phyloP scores from a whole-genome alignment of 2,329 filamentous ascomycete species.

The Aspergillus sp. region DNA sequence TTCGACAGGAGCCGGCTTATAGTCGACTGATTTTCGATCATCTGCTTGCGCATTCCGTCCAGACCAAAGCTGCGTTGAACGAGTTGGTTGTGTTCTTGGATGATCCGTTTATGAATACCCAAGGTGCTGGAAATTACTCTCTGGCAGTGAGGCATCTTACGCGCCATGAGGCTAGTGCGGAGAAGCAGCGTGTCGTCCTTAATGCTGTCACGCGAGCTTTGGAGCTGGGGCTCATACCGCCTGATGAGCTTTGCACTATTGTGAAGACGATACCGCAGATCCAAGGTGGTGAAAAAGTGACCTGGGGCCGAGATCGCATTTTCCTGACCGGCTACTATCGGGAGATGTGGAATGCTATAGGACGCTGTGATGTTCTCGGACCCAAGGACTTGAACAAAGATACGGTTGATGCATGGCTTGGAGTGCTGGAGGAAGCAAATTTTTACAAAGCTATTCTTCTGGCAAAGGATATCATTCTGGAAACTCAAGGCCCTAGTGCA shows the following conservation, averaged over 20 bases:
- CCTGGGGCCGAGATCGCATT: slow-evolving; percentile 8
- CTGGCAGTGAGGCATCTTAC: slow-evolving; percentile 22
- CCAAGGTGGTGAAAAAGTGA: slow-evolving; percentile 11
- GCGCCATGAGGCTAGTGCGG: slow-evolving; percentile 10
- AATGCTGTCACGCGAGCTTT: slow-evolving; percentile 24
- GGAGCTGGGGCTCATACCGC: slow-evolving; percentile 29
- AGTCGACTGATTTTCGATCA: slow-evolving; percentile 31
- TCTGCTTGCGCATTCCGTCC: slow-evolving; percentile 17
- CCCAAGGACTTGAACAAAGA: slow-evolving; percentile 27
- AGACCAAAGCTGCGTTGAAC: slow-evolving; percentile 7
- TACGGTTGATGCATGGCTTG: slow-evolving; percentile 28
- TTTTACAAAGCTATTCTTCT: slow-evolving; percentile 13
- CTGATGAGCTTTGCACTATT: slow-evolving; percentile 28
- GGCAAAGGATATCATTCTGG: slow-evolving; percentile 26
- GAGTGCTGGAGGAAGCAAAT: slow-evolving; percentile 16
- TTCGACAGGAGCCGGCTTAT: slow-evolving; percentile 28
- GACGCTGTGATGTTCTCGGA: slow-evolving; percentile 28
- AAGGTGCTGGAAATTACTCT: slow-evolving; percentile 31
- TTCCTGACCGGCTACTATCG: slow-evolving; percentile 19
- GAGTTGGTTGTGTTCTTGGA: slow-evolving; percentile 29
- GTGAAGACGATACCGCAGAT: slow-evolving; percentile 19
- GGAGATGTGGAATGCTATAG: slow-evolving; percentile 34
- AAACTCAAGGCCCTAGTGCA: slow-evolving; percentile 15
- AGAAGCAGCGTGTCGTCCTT: slow-evolving; percentile 17
- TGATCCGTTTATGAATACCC: slow-evolving; percentile 31